Conservation (phyloP, 768 basidiomycete genomes). For the Tremella fuciformis region DNA sequence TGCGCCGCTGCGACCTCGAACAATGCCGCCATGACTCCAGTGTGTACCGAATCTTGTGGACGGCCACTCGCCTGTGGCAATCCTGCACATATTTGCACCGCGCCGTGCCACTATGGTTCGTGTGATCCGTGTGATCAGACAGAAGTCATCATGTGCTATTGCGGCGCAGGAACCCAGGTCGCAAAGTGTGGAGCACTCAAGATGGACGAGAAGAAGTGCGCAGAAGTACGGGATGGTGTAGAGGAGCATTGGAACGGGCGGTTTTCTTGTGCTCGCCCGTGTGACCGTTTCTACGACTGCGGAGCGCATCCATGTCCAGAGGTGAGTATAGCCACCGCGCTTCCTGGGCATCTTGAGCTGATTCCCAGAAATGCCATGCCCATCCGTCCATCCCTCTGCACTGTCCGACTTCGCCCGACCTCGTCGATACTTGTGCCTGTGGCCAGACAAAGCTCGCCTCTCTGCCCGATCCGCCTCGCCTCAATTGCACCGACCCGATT, state of each 20-base stretch:
- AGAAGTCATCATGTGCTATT: conserved; percentile 69
- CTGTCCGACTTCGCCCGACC: conserved; percentile 72
- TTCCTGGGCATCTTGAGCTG: background rate
- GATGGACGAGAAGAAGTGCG: conserved; percentile 34
- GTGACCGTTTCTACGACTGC: conserved; percentile 72
- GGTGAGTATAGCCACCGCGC: conserved; percentile 37
- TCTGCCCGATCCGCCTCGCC: conserved; percentile 39
- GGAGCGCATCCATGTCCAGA: conserved; percentile 70
- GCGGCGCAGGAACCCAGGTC: conserved; percentile 64
- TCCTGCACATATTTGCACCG: conserved; percentile 62
- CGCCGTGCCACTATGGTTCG: conserved; percentile 69
- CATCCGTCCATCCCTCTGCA: conserved; percentile 60
- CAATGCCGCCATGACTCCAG: conserved; percentile 37
- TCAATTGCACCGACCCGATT: conserved; percentile 68
- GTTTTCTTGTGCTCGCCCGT: conserved; percentile 62
- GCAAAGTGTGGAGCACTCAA: conserved; percentile 62
- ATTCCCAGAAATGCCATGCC: conserved; percentile 64
- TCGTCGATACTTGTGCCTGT: conserved; percentile 64
- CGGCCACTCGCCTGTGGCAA: conserved; percentile 61
- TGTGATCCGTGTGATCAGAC: conserved; percentile 65
- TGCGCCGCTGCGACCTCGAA: conserved; percentile 41
- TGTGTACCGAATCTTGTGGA: conserved; percentile 54
- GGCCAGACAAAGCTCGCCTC: conserved; percentile 62
- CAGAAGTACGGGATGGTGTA: conserved; percentile 51
- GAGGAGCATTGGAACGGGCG: conserved; percentile 65